Conservation (phyloP, 163 green algal species). For the Botryococcus braunii region DNA sequence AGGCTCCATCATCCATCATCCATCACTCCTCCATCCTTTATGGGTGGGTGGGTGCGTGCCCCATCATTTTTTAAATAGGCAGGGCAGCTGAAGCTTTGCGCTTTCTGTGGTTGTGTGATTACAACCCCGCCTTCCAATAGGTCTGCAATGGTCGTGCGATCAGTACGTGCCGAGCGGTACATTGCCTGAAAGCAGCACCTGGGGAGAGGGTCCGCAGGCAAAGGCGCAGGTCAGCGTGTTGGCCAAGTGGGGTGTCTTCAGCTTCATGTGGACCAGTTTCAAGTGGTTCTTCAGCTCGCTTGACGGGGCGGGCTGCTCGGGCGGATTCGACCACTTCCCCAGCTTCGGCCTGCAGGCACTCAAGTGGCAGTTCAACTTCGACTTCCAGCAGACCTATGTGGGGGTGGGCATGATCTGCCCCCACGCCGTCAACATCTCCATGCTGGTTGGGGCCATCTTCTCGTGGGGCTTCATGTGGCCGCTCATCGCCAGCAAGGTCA, state of each 20-base stretch:
- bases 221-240: no score
- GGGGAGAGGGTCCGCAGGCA: no score
- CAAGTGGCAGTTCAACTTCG: slow-evolving; percentile 24
- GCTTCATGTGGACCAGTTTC: slow-evolving; percentile 17
- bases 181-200: no score
- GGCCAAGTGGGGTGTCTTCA: slow-evolving; percentile 9
- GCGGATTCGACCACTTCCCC: slow-evolving; percentile 32
- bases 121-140: no score
- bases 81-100: no score
- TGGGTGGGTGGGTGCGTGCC: no score
- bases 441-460: slow-evolving; percentile 40
- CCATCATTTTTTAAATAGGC: no score
- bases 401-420: slow-evolving; percentile 32
- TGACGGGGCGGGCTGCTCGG: slow-evolving; percentile 10
- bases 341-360: slow-evolving; percentile 22
- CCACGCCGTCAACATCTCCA: slow-evolving; percentile 38
- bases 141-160: no score
- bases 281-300: slow-evolving; percentile 28
- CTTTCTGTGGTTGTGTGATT: no score
- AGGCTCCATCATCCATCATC: no score
- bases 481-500: slow-evolving; percentile 25
- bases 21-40: no score
- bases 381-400: slow-evolving; percentile 34
- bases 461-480: slow-evolving; percentile 46
- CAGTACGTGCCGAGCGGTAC: no score